Evolutionary conservation across 2,329 filamentous ascomycete genomes (phyloP).

Genomic region (Elsinoe ampelina): DNA sequence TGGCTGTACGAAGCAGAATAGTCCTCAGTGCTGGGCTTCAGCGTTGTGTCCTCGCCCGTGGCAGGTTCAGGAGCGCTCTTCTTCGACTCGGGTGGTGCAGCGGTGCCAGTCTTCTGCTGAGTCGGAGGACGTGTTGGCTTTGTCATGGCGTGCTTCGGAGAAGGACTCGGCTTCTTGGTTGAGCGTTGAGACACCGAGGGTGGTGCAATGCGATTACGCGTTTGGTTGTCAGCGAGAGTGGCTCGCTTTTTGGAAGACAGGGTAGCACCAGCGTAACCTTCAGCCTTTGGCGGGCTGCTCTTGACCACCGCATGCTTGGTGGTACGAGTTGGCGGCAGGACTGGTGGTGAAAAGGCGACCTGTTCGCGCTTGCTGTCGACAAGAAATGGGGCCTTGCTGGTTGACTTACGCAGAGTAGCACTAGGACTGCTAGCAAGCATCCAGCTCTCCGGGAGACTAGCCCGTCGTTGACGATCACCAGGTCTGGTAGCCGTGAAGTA

Average conservation of each 20-base stretch:
- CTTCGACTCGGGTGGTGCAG: no score
- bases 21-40: no score
- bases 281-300: not conserved
- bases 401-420: not conserved
- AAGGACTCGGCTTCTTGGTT: no score
- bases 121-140: not conserved
- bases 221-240: not conserved
- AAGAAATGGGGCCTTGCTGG: not conserved
- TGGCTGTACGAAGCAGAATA: no score
- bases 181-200: not conserved
- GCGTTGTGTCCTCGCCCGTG: no score
- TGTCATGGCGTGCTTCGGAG: not conserved
- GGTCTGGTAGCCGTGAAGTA: conserved; percentile 15
- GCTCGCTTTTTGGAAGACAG: not conserved
- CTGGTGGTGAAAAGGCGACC: not conserved
- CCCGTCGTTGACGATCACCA: conserved; percentile 21
- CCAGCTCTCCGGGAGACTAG: conserved; percentile 23
- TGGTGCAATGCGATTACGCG: not conserved
- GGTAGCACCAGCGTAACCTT: not conserved
- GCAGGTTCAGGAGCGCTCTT: no score
- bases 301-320: not conserved
- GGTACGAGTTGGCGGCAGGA: not conserved
- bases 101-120: not conserved
- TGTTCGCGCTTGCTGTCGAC: not conserved
- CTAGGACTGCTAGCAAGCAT: conserved; percentile 3